Percentiles rank a stretch among this genome's conserved stretches.
Evolutionary conservation across 1,284 basidiomycete genomes (phyloP).

Genomic region (Macrocystidia cucumis): DNA sequence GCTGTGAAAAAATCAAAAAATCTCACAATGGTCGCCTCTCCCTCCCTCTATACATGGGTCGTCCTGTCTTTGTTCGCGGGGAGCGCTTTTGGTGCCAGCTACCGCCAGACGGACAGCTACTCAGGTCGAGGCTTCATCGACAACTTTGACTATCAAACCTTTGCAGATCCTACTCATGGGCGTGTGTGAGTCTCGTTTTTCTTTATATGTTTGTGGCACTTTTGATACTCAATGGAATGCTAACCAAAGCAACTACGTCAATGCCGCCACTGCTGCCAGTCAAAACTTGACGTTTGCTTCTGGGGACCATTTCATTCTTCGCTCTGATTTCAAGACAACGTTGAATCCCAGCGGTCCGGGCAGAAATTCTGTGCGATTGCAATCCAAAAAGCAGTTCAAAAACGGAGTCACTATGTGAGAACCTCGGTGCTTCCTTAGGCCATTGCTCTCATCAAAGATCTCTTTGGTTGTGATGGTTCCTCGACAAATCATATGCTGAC

Average conservation of each 20-base stretch:
- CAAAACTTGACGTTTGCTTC: constrained; percentile 42
- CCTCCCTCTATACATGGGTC: constrained; percentile 1
- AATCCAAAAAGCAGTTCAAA: constrained; percentile 41
- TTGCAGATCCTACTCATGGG: constrained; percentile 53
- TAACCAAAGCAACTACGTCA: constrained; percentile 45
- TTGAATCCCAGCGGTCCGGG: constrained; percentile 41
- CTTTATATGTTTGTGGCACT: not conserved
- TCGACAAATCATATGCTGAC: not conserved
- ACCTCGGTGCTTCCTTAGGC: constrained; percentile 1
- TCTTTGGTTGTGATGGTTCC: no score
- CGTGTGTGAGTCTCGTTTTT: constrained; percentile 40
- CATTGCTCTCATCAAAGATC: no score
- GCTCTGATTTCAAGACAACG: constrained; percentile 41
- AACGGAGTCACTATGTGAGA: constrained; percentile 52
- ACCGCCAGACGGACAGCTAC: constrained; percentile 34
- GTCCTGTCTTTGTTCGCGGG: constrained; percentile 11
- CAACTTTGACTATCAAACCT: constrained; percentile 41
- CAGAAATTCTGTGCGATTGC: constrained; percentile 51
- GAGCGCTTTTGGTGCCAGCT: constrained; percentile 21
- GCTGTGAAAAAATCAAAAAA: no score
- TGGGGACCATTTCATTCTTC: constrained; percentile 39
- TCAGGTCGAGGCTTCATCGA: constrained; percentile 42
- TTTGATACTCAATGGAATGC: not conserved
- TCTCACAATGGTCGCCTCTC: constrained; percentile 2
- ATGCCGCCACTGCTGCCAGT: constrained; percentile 31